These are phyloP conservation scores for Aspergillus sp. DNA, from an alignment of 2,329 filamentous ascomycete genomes.

Conservation along the genomic window DNA sequence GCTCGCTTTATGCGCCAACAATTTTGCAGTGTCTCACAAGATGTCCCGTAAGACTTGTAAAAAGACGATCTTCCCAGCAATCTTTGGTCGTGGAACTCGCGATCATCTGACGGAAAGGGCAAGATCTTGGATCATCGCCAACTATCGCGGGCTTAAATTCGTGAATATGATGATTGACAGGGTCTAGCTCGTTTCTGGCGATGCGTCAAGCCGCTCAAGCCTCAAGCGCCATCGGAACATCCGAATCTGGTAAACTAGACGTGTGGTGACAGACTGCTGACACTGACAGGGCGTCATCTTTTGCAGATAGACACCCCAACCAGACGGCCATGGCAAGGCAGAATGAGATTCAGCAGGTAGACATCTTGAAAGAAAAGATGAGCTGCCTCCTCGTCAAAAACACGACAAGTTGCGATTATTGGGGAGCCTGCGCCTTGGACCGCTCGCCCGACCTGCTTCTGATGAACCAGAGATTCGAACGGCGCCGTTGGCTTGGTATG, in stretches of 20 bases:
- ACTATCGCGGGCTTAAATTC: constrained; percentile 12
- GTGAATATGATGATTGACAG: constrained; percentile 15
- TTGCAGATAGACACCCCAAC: background rate
- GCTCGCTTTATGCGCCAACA: background rate
- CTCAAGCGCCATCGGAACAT: background rate
- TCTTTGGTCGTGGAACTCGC: background rate
- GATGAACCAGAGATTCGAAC: constrained; percentile 8
- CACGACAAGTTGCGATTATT: background rate
- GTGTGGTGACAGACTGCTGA: background rate
- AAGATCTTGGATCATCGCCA: constrained; percentile 13
- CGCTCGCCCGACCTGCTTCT: constrained; percentile 4
- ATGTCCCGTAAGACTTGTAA: background rate
- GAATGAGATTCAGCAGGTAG: background rate
- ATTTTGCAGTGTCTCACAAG: background rate
- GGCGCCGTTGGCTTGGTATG: constrained; percentile 18
- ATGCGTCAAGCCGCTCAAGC: background rate
- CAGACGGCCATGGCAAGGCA: constrained; percentile 13
- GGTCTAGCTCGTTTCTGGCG: constrained; percentile 12
- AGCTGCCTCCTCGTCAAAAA: background rate
- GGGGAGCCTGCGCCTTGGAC: constrained; percentile 4
- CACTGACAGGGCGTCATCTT: constrained; percentile 1
- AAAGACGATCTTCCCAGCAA: background rate
- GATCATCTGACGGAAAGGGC: constrained; percentile 11
- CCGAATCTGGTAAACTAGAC: constrained; percentile 12
- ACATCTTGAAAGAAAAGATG: background rate